Evolutionary conservation across 2,329 filamentous ascomycete genomes (phyloP).

Genomic region (Grosmannia huntii): DNA sequence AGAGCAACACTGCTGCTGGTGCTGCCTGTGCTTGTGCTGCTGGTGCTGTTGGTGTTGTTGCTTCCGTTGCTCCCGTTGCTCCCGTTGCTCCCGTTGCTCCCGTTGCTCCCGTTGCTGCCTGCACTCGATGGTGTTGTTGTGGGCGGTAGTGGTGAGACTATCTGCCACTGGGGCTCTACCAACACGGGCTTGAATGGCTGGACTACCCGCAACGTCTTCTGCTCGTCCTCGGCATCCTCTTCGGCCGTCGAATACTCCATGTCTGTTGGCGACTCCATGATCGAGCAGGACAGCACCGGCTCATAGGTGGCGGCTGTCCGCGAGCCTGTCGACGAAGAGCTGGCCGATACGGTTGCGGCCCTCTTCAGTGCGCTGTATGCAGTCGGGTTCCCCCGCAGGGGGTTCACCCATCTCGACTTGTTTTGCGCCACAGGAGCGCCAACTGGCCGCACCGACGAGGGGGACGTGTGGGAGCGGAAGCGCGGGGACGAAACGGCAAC

Average conservation of each 20-base stretch:
- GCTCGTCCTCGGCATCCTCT: conserved; percentile 8
- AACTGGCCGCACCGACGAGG: conserved; percentile 16
- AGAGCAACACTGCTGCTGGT: not conserved
- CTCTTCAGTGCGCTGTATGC: not conserved
- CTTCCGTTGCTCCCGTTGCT: conserved; percentile 11
- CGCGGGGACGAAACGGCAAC: conserved; percentile 21
- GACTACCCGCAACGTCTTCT: not conserved
- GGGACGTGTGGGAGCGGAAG: conserved; percentile 41
- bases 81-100: conserved; percentile 10
- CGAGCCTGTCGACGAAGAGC: not conserved
- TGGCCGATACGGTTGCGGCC: not conserved
- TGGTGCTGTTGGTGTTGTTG: no score
- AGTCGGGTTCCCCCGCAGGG: conserved; percentile 12
- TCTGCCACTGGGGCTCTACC: conserved; percentile 33
- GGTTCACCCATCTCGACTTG: conserved; percentile 15
- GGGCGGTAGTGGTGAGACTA: conserved; percentile 29
- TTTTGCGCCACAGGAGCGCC: conserved; percentile 6
- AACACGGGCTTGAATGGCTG: conserved; percentile 23
- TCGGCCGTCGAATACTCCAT: conserved; percentile 7
- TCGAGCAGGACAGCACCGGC: conserved; percentile 22
- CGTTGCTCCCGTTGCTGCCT: conserved; percentile 5
- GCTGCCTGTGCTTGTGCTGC: not conserved
- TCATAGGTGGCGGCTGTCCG: conserved; percentile 17
- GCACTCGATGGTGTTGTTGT: conserved; percentile 15
- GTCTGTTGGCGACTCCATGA: conserved; percentile 29